These are phyloP conservation scores for Boehmeria nivea DNA, from an alignment of 306 rosid genomes.

Conservation along the genomic window DNA sequence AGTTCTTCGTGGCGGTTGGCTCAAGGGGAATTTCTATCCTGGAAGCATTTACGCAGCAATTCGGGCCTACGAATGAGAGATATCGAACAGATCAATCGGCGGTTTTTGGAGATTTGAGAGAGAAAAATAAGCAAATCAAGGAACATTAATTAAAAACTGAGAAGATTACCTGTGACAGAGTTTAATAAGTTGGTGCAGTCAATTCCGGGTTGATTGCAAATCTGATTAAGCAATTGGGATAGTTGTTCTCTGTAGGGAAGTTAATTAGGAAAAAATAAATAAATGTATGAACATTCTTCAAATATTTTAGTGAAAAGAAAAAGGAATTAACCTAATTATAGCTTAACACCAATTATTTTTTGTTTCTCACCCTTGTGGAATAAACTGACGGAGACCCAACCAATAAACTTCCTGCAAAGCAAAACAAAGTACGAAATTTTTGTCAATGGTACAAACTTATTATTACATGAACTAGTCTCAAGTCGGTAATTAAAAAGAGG, in stretches of 20 bases:
- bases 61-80: conserved; percentile 8
- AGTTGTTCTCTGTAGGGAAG: background rate
- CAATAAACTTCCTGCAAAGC: conserved; percentile 37
- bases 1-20: conserved; percentile 60
- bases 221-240: background rate
- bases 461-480: background rate
- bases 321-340: too few relatives aligned
- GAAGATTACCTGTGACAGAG: conserved; percentile 2
- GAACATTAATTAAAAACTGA: background rate
- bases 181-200: conserved; percentile 2
- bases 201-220: conserved; percentile 2
- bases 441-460: too few relatives aligned
- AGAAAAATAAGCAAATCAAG: too few relatives aligned
- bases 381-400: conserved; percentile 42
- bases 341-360: too few relatives aligned
- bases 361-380: conserved; percentile 48
- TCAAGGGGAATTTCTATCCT: conserved; percentile 30
- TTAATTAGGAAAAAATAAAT: background rate
- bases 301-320: background rate
- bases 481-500: background rate
- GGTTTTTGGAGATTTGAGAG: too few relatives aligned
- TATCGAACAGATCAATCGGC: background rate
- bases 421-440: background rate
- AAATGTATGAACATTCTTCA: background rate
- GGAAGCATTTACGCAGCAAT: conserved; percentile 53